Conservation (phyloP, 148 eudicot genomes). For the Persicaria tinctoria region DNA sequence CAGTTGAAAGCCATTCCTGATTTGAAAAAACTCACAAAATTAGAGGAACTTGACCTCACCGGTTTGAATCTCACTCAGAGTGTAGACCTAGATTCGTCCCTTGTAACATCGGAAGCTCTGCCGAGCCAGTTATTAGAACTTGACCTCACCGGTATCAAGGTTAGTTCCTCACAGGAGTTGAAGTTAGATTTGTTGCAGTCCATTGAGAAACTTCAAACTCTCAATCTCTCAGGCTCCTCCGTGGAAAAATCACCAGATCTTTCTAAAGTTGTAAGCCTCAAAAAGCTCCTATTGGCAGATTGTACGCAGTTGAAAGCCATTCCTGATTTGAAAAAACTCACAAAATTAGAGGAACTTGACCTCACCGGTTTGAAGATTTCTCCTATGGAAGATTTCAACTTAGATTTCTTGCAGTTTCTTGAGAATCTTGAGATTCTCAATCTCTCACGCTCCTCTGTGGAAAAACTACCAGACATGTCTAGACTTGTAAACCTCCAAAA, state of each 20-base stretch:
- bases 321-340: too few species aligned
- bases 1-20: too few species aligned
- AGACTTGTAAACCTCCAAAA: not conserved
- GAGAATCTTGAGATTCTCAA: not conserved
- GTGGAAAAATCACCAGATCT: not conserved
- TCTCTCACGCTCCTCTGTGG: not conserved
- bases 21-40: too few species aligned
- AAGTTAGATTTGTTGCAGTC: too few species aligned
- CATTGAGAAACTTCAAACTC: not conserved
- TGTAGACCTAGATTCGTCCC: too few species aligned
- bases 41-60: too few species aligned
- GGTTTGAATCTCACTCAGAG: too few species aligned
- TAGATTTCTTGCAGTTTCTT: constrained; percentile 4
- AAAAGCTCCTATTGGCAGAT: not conserved
- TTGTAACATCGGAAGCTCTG: too few species aligned
- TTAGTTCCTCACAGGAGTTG: too few species aligned
- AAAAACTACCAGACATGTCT: constrained; percentile 1
- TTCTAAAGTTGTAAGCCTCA: not conserved
- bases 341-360: too few species aligned
- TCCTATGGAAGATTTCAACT: not conserved
- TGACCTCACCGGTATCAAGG: too few species aligned
- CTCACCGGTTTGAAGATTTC: not conserved
- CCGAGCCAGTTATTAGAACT: too few species aligned
- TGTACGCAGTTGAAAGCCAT: not conserved
- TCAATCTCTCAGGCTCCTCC: constrained; percentile 3